Conservation (phyloP, 257 asterid species). For the Solanum dulcamara region DNA sequence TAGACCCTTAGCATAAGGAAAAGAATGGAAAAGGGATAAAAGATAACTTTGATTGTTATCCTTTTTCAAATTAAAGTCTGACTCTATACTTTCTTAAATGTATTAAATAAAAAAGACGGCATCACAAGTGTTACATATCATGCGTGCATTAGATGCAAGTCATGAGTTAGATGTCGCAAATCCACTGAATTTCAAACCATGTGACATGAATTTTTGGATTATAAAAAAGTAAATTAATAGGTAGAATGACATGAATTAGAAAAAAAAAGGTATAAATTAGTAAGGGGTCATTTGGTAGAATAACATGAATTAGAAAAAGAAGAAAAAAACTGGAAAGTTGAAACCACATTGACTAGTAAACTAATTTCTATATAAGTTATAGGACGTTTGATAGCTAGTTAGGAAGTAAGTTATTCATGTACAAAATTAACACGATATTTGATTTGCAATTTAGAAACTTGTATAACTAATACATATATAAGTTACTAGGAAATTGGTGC, state of each 20-base stretch:
- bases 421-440: not conserved
- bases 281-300: too few relatives aligned
- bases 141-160: not conserved
- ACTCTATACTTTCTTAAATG: not conserved
- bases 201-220: not conserved
- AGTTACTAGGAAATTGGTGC: too few relatives aligned
- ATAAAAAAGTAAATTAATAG: not conserved
- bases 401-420: not conserved
- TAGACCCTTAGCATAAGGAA: too few relatives aligned
- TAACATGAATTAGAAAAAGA: too few relatives aligned
- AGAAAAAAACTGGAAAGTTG: not conserved
- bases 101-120: not conserved
- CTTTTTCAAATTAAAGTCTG: not conserved
- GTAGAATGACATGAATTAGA: not conserved
- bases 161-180: not conserved
- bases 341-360: not conserved
- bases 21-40: not conserved
- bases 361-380: not conserved
- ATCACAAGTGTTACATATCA: not conserved
- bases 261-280: too few relatives aligned
- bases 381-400: not conserved
- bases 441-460: too few relatives aligned
- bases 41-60: not conserved
- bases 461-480: too few relatives aligned
- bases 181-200: too few relatives aligned